Evolutionary conservation across 2,329 filamentous ascomycete genomes (phyloP).

Genomic region (Alternaria gansuensis): DNA sequence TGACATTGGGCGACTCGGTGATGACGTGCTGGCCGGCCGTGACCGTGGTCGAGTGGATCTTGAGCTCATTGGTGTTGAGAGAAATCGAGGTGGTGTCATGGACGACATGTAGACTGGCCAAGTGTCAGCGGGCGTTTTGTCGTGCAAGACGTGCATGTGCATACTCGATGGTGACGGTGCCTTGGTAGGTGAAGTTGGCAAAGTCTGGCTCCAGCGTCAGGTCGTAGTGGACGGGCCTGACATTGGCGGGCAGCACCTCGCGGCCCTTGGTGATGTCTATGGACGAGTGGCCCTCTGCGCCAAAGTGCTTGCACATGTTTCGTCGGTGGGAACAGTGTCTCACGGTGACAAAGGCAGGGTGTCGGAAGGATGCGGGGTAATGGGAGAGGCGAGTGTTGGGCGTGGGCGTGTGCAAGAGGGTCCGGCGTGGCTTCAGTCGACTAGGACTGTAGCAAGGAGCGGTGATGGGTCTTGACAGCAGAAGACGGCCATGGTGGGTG

Average conservation of each 20-base stretch:
- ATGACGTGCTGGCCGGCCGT: slow-evolving; percentile 65
- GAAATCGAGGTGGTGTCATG: slow-evolving; percentile 86
- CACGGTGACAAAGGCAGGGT: slow-evolving; percentile 34
- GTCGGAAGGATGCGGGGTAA: slow-evolving; percentile 40
- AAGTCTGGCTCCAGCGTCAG: slow-evolving; percentile 92
- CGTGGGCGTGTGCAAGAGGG: slow-evolving; percentile 36
- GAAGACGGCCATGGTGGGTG: slow-evolving; percentile 42
- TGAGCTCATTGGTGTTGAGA: slow-evolving; percentile 86
- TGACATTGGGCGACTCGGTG: slow-evolving; percentile 71
- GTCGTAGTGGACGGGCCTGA: slow-evolving; percentile 91
- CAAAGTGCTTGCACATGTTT: slow-evolving; percentile 74
- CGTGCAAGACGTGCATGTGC: slow-evolving; percentile 29
- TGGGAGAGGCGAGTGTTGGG: slow-evolving; percentile 37
- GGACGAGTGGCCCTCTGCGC: slow-evolving; percentile 64
- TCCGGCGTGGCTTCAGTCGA: slow-evolving; percentile 34
- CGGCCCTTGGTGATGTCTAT: slow-evolving; percentile 71
- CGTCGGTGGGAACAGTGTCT: slow-evolving; percentile 78
- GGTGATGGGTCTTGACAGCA: slow-evolving; percentile 29
- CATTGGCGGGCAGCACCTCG: slow-evolving; percentile 89
- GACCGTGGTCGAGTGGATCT: slow-evolving; percentile 78
- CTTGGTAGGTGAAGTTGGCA: slow-evolving; percentile 84
- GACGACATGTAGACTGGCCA: slow-evolving; percentile 74
- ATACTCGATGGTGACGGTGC: slow-evolving; percentile 82
- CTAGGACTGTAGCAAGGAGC: slow-evolving; percentile 31
- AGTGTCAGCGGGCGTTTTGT: slow-evolving; percentile 31